Base-by-base conservation (phyloP, 306 rosid species). In the Vigna nakashimae region DNA sequence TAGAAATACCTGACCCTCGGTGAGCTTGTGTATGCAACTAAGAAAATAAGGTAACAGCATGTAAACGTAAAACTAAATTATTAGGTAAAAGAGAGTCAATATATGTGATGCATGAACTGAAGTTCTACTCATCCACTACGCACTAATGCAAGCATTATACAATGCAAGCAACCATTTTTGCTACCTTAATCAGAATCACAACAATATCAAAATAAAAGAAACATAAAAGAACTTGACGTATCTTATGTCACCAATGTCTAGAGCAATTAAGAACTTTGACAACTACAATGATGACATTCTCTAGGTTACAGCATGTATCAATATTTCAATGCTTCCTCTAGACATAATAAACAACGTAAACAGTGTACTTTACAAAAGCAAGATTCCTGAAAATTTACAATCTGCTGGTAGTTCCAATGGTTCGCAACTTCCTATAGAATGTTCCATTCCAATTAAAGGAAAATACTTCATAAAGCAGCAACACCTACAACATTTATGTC, bases 281-380 rank as follows among this genome's bases (percentile, higher is more conserved):
- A 75, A 75, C 76, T 63, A 26, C 51, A 58, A 53, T 49, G 76
- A 75, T 59, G 53, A 30, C 79, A 78, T 57, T 78, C 83, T 82
- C 75, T 81, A 77, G 66, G 73, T 80, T 78, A 82, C 87, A 65
- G 67, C 79, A 78, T 66, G 40, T 77, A 46, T 57, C 56, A 79
- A 72, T 60, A 73, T 80, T 76, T 74, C 81, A 80, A 74, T 75
- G 81, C 82, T 73, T 85, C 83, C 83, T 17, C 84, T 78, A 71
- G 80, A 82, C 73, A 83, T 71, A 78, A 83, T 69, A 78, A 75
- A 86, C 74, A 80, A 88, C 71, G 28, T 86, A 73, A 86, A 53
- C 83, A 82, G 84, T 82, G 86, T 84, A 65, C 87, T 93, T 87
- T 84, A 91, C 93, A 93, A 63, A 84, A 78, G 71, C 77, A 85